Base-by-base conservation (phyloP, 768 basidiomycete species). In the Rhodotorula paludigena region DNA sequence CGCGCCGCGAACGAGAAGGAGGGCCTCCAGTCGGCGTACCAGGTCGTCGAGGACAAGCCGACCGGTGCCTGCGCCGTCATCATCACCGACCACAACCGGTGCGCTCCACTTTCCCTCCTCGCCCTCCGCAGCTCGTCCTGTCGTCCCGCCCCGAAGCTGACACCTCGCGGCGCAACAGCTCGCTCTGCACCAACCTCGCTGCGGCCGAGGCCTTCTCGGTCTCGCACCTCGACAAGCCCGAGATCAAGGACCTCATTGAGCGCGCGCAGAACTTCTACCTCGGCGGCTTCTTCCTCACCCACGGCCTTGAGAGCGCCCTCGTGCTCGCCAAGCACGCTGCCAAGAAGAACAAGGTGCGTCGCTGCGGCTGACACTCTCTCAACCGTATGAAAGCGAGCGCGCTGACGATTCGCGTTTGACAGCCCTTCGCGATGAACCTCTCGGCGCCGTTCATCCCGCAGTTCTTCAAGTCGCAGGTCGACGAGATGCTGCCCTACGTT, bases 31-130 rank as follows among this genome's bases (percentile, higher is more conserved):
- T 84, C 92, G 71, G 88, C 88, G 7, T 99, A 98, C 80, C 87
- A 86, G 74, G 90, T 98, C 75, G 87, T 87, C 78, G 82, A 87
- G 69, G 88, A 87, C 65, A 86, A 87, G 77, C 86, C 90, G 80
- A 98, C 96, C 11, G 96, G 96, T 64, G 92, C 96, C 60, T 99
- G 96, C 77, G 94, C 90, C 23, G 96, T 98, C 71, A 80, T 99
- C 73, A 85, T 98, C 79, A 97, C 92, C 57, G 90, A 89, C 52
- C 92, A 96, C 80, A 77, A 96, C 79, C 85, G 94, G 90, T 92
- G 70, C 38, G 84, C 72, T 39, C 30, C n/a, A 12, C 44, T 21
- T 42, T 32, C n/a, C 53, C 55, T 41, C n/a, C 20, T 59, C 30
- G 52, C 16, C 1, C 6, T 18, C 45, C 33, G 21, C 1, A n/a